A percentile compares a stretch with the other conserved stretches of the same genome.
These are phyloP conservation scores for Grosmannia penicillata DNA, from an alignment of 2,329 filamentous ascomycete species.

Conservation along the genomic window DNA sequence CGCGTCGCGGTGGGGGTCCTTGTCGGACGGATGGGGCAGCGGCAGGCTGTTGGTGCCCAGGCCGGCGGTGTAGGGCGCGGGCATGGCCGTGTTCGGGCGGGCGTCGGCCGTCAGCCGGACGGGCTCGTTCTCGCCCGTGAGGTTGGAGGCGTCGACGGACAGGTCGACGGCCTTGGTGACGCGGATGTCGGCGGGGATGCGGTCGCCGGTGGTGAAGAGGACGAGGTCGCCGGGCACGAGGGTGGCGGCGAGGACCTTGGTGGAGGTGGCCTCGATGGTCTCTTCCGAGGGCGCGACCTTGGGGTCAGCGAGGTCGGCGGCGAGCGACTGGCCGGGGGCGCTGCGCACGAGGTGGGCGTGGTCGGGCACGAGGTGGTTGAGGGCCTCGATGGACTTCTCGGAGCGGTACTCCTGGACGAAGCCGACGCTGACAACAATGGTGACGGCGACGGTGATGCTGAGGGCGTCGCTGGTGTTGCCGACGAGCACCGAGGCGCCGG, in stretches of 20 bases:
- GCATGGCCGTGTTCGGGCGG: constrained; percentile 13
- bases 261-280: constrained; percentile 56
- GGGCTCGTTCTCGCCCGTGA: constrained; percentile 93
- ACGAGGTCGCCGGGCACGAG: constrained; percentile 88
- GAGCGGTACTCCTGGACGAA: constrained; percentile 97
- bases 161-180: constrained; percentile 84
- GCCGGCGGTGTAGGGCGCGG: constrained; percentile 4
- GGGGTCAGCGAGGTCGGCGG: constrained; percentile 5
- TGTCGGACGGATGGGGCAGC: constrained; percentile 12
- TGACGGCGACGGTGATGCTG: constrained; percentile 90
- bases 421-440: constrained; percentile 89
- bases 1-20: constrained; percentile 22
- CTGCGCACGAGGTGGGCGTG: constrained; percentile 82
- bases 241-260: constrained; percentile 73
- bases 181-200: constrained; percentile 88
- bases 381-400: constrained; percentile 89
- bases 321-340: constrained; percentile 18
- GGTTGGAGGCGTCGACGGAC: constrained; percentile 89
- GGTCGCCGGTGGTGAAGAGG: constrained; percentile 86
- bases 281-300: constrained; percentile 43
- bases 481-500: constrained; percentile 74
- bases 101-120: constrained; percentile 63
- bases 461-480: constrained; percentile 90
- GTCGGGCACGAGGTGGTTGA: constrained; percentile 88
- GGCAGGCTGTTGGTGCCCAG: constrained; percentile 11